phyloP scores from a whole-genome alignment of 441 rosid species.

The Syzygium syzygioides region DNA sequence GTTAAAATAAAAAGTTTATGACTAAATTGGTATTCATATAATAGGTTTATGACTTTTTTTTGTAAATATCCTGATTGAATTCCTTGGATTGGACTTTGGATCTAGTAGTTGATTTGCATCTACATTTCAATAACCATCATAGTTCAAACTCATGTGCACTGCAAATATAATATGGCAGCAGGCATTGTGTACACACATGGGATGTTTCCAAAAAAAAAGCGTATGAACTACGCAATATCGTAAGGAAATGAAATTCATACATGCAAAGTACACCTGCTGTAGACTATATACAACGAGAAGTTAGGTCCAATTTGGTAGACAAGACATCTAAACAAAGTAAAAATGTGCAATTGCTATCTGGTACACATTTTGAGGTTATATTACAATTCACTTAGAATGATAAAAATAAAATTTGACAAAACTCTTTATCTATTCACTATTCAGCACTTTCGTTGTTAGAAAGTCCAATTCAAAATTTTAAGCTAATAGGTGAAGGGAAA shows the following conservation, averaged over 20 bases:
- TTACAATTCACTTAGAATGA: background rate
- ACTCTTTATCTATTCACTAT: background rate
- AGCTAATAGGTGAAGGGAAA: accelerated
- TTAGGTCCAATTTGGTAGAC: background rate
- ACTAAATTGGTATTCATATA: background rate
- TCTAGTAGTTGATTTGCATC: background rate
- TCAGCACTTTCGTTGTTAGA: background rate
- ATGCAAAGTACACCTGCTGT: background rate
- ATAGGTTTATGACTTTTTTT: too few relatives aligned
- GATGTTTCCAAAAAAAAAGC: background rate
- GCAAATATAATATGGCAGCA: background rate
- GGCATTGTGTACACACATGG: background rate
- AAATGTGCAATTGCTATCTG: background rate
- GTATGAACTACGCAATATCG: background rate
- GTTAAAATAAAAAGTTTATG: too few relatives aligned
- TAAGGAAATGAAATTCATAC: background rate
- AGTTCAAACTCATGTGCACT: background rate
- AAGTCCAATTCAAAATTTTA: background rate
- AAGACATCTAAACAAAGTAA: background rate
- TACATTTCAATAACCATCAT: background rate
- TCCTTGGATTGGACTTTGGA: background rate
- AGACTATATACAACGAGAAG: background rate
- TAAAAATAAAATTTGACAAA: background rate
- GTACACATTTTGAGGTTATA: background rate
- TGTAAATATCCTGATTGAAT: too few relatives aligned